A percentile compares a stretch with the other conserved stretches of the same genome.
phyloP scores from a whole-genome alignment of 202 grass and related monocot genomes.

The Setaria italica region DNA sequence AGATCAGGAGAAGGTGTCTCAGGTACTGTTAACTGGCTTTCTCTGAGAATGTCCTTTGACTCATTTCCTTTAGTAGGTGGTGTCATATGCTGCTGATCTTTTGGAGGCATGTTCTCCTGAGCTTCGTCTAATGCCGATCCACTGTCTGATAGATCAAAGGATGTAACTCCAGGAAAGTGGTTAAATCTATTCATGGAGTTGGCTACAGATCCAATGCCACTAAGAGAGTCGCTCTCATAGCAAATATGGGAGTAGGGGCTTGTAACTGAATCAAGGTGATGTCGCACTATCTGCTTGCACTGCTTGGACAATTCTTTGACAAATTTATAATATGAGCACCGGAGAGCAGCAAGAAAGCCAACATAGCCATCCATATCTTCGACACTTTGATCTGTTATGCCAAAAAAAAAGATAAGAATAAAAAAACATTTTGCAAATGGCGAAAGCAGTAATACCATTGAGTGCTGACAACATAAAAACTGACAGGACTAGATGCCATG shows the following conservation, averaged over 20 bases:
- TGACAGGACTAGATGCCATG: conserved; percentile 22
- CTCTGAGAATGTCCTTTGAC: conserved; percentile 70
- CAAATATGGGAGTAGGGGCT: conserved; percentile 92
- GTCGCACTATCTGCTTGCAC: conserved; percentile 93
- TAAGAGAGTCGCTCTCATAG: conserved; percentile 68
- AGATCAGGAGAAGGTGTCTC: conserved; percentile 99
- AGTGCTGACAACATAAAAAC: not conserved
- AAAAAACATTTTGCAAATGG: conserved; percentile 33
- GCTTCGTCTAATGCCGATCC: conserved; percentile 55
- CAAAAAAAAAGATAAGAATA: conserved; percentile 12
- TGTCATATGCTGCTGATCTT: conserved; percentile 77
- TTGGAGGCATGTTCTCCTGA: conserved; percentile 90
- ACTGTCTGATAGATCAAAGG: conserved; percentile 79
- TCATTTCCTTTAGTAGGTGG: conserved; percentile 71
- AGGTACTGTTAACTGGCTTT: conserved; percentile 92
- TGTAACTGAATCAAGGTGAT: conserved; percentile 90
- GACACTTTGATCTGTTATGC: conserved; percentile 61
- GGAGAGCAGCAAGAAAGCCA: conserved; percentile 89
- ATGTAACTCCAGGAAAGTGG: conserved; percentile 60
- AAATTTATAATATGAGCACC: conserved; percentile 85
- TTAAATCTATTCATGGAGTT: conserved; percentile 66
- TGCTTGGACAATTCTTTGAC: conserved; percentile 81
- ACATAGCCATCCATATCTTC: conserved; percentile 93
- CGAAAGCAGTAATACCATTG: conserved; percentile 26
- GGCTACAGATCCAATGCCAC: conserved; percentile 47